Evolutionary conservation across 2,329 filamentous ascomycete genomes (phyloP).

Genomic region (Botrytis sinoallii): DNA sequence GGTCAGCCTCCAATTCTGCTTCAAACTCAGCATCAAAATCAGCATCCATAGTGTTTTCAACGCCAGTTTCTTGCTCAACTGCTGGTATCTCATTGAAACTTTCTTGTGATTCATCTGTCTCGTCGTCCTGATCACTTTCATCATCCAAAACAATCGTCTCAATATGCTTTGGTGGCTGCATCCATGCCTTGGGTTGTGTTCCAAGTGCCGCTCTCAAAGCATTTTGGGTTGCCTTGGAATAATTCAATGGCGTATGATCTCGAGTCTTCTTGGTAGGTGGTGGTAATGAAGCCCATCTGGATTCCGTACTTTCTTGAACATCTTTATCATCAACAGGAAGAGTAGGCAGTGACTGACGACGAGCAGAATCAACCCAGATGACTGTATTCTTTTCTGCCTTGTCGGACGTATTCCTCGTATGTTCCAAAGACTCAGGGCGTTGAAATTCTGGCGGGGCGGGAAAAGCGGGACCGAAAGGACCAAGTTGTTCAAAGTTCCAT

Average conservation of each 20-base stretch:
- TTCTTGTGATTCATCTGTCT: not conserved
- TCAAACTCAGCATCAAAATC: not conserved
- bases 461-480: not conserved
- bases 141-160: constrained; percentile 11
- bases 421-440: not conserved
- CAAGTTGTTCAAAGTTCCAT: not conserved
- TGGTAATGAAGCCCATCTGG: constrained; percentile 12
- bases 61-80: not conserved
- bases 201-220: not conserved
- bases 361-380: not conserved
- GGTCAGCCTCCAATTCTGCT: constrained; percentile 1
- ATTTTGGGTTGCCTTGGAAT: not conserved
- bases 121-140: not conserved
- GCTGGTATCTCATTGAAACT: not conserved
- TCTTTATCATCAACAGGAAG: not conserved
- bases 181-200: not conserved
- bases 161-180: not conserved
- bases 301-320: not conserved
- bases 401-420: not conserved
- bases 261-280: not conserved
- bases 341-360: constrained; percentile 5
- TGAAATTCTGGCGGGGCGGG: not conserved
- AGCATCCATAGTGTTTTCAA: not conserved
- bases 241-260: not conserved
- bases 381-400: not conserved